Evolutionary conservation across 2,329 filamentous ascomycete species (phyloP), one percentile per base, ranked within the genome.

Genomic region (Zymoseptoria ardabiliae): DNA sequence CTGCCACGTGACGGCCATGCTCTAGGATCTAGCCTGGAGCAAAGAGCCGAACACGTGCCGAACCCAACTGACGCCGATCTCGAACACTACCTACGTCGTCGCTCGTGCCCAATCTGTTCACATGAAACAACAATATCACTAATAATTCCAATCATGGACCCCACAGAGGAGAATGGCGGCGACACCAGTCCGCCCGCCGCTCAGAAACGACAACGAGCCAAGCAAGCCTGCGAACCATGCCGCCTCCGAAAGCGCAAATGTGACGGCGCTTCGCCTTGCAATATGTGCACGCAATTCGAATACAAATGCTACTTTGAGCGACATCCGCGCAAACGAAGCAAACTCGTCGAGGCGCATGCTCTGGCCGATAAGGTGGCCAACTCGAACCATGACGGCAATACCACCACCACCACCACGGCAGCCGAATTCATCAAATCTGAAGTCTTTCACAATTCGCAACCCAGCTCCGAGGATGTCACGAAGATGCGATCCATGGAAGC

Each of bases 211-310:
- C 70, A 70, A 58, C 64, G 70, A 28, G 70, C 70, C 11, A 71
- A 71, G 52, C 70, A 71, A 56, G 71, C 71, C 8, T 73, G 71
- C 64, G 72, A 78, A 58, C 77, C 79, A 19, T 84, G 82, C 58
- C 76, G 82, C 41, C 75, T 82, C 11, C 77, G 81, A 54, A 84
- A 84, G 68, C 76, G 82, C 52, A 81, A 81, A 70, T 84, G 82
- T 63, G 79, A 83, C 61, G 81, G 81, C 11, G 72, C 72, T 5
- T 72, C 76, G 49, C 82, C 82, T 0, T 84, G 82, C 66, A 75
- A 74, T 53, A 81, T 79, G 35, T 84, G 82, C 67, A 71, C 76
- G 0, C 76, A 80, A 30, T 82, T 80, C 60, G 81, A 82, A 48
- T 81, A 81, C 58, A 77, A 80, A 17, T 84, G 81, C 66, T 73